A percentile compares a stretch with the other conserved stretches of the same genome.
These are phyloP conservation scores for Nitzschia palea DNA, from an alignment of 108 stramenopile genomes.

Conservation along the genomic window DNA sequence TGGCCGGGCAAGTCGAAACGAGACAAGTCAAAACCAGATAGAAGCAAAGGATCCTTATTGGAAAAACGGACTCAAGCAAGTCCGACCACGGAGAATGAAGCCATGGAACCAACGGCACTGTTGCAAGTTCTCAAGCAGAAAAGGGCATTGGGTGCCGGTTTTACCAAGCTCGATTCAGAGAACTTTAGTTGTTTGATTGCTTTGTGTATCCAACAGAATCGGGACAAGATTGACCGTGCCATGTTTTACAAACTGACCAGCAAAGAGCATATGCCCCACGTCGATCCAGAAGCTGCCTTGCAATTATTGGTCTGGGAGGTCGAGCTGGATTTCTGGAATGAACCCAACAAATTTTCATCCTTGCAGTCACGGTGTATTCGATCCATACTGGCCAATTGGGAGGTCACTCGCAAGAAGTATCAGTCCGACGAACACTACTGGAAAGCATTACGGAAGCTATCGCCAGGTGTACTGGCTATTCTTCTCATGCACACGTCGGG, in stretches of 20 bases:
- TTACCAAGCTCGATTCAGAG: background rate
- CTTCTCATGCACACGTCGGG: constrained; percentile 13
- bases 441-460: constrained; percentile 1
- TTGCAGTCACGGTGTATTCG: constrained; percentile 16
- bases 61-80: too few relatives aligned
- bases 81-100: background rate
- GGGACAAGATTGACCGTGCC: background rate
- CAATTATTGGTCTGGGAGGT: constrained; percentile 5
- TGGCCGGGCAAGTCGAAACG: too few relatives aligned
- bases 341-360: constrained; percentile 5
- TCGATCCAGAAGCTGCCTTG: constrained; percentile 19
- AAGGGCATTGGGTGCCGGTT: background rate
- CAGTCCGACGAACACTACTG: constrained; percentile 6
- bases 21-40: too few relatives aligned
- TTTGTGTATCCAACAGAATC: constrained; percentile 1
- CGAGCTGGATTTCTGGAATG: constrained; percentile 4
- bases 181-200: constrained; percentile 22
- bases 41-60: too few relatives aligned
- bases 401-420: constrained; percentile 2
- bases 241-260: constrained; percentile 15
- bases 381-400: constrained; percentile 15
- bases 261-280: constrained; percentile 6
- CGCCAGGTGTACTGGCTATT: constrained; percentile 10
- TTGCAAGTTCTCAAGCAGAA: constrained; percentile 1
- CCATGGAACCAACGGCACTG: background rate